A percentile compares a stretch with the other conserved stretches of the same genome.
Evolutionary conservation across 257 asterid genomes (phyloP).

Genomic region (Nicotiana paniculata): DNA sequence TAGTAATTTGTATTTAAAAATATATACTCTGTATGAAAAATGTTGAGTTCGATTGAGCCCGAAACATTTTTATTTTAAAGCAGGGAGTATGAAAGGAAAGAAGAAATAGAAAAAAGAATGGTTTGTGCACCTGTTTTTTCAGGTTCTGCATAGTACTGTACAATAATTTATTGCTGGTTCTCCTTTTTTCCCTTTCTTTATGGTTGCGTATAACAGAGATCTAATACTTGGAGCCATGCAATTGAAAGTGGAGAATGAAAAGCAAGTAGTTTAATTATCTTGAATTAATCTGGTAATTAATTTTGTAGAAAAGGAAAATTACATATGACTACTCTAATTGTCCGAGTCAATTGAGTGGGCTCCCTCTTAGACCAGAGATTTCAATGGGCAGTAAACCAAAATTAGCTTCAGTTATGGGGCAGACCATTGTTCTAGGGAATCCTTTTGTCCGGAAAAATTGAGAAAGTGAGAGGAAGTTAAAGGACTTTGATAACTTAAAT

Average conservation of each 20-base stretch:
- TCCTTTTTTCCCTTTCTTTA: background rate
- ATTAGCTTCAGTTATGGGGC: background rate
- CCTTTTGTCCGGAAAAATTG: background rate
- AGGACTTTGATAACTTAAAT: background rate
- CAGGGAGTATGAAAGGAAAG: too few species aligned
- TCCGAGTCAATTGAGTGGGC: conserved; percentile 4
- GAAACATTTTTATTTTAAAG: too few species aligned
- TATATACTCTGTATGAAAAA: too few species aligned
- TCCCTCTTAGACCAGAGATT: background rate
- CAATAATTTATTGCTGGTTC: background rate
- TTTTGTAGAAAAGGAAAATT: background rate
- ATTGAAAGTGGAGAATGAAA: background rate
- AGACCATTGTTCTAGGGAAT: background rate
- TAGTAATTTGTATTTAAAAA: too few species aligned
- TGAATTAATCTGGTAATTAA: background rate
- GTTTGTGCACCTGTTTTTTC: background rate
- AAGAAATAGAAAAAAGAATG: background rate
- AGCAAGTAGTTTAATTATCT: background rate
- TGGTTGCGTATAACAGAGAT: background rate
- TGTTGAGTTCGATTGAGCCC: too few species aligned
- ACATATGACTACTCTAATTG: background rate
- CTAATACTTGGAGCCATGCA: background rate
- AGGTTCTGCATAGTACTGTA: background rate
- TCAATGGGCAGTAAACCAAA: background rate
- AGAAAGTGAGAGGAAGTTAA: background rate